phyloP scores from a whole-genome alignment of 495 filamentous ascomycete species.

The Wilcoxina mikolae region DNA sequence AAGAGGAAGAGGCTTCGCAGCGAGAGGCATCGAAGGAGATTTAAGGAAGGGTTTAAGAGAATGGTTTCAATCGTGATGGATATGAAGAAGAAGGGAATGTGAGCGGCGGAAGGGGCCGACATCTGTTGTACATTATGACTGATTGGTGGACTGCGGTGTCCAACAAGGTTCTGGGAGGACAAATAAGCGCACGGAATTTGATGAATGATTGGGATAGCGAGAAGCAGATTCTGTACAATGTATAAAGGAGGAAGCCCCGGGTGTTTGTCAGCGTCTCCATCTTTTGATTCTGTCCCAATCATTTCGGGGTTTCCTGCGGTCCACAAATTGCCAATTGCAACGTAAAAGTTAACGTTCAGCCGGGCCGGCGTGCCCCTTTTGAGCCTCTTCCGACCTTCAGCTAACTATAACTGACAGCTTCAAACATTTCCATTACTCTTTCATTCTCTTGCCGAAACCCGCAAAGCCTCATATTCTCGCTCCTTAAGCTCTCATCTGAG shows the following conservation, averaged over 20 bases:
- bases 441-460: neutral
- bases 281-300: too few species aligned
- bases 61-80: slow-evolving; percentile 45
- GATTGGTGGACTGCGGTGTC: slow-evolving; percentile 4
- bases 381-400: slow-evolving; percentile 6
- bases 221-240: too few species aligned
- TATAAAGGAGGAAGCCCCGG: neutral
- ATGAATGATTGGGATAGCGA: neutral
- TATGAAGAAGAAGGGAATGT: slow-evolving; percentile 64
- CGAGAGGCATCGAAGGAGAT: slow-evolving; percentile 50
- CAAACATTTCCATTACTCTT: neutral
- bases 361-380: neutral
- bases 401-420: neutral
- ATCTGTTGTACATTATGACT: neutral
- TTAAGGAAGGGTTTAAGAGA: slow-evolving; percentile 48
- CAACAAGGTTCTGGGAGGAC: slow-evolving; percentile 8
- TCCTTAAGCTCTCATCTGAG: slow-evolving; percentile 6
- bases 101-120: slow-evolving; percentile 9
- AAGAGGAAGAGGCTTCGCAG: slow-evolving; percentile 58
- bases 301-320: too few species aligned
- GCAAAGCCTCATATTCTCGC: too few species aligned
- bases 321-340: too few species aligned
- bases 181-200: neutral
- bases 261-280: neutral
- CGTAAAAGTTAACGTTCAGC: too few species aligned